Evolutionary conservation across 2,329 filamentous ascomycete species (phyloP).

Genomic region (Hortaea sp.): DNA sequence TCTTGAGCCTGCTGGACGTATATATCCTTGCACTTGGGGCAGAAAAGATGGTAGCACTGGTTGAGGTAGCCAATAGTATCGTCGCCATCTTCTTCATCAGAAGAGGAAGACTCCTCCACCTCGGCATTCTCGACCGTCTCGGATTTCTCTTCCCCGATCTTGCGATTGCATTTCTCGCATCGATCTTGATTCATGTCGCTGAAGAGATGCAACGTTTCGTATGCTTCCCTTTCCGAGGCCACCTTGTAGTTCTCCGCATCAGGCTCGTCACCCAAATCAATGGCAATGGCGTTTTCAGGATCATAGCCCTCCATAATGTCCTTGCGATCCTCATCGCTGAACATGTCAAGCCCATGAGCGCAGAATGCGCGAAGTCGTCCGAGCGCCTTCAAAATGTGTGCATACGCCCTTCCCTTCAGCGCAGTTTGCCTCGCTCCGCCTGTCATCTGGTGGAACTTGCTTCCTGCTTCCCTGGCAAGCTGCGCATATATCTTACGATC

Average conservation of each 20-base stretch:
- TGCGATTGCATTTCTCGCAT: constrained; percentile 61
- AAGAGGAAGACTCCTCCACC: constrained; percentile 45
- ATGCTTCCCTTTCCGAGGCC: constrained; percentile 62
- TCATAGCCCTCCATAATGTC: constrained; percentile 54
- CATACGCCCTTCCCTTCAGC: constrained; percentile 65
- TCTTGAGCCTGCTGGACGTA: constrained; percentile 38
- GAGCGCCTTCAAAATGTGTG: constrained; percentile 86
- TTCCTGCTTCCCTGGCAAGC: constrained; percentile 71
- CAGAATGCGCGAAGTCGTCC: constrained; percentile 81
- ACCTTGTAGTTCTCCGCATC: constrained; percentile 45
- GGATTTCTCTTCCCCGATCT: constrained; percentile 50
- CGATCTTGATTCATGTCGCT: constrained; percentile 67
- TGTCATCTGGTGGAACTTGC: constrained; percentile 67
- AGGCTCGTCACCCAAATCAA: constrained; percentile 71
- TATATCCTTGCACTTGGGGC: constrained; percentile 57
- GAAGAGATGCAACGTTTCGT: constrained; percentile 77
- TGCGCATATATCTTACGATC: constrained; percentile 74
- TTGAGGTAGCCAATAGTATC: constrained; percentile 70
- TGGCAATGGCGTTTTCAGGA: constrained; percentile 72
- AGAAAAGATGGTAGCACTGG: constrained; percentile 78
- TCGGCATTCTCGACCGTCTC: constrained; percentile 46
- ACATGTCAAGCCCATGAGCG: constrained; percentile 84
- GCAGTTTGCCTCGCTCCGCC: constrained; percentile 42
- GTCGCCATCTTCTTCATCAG: constrained; percentile 44
- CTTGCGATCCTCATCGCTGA: constrained; percentile 73